These are phyloP conservation scores for Trichoderma simmonsii DNA, from an alignment of 2,329 filamentous ascomycete species.

Conservation along the genomic window DNA sequence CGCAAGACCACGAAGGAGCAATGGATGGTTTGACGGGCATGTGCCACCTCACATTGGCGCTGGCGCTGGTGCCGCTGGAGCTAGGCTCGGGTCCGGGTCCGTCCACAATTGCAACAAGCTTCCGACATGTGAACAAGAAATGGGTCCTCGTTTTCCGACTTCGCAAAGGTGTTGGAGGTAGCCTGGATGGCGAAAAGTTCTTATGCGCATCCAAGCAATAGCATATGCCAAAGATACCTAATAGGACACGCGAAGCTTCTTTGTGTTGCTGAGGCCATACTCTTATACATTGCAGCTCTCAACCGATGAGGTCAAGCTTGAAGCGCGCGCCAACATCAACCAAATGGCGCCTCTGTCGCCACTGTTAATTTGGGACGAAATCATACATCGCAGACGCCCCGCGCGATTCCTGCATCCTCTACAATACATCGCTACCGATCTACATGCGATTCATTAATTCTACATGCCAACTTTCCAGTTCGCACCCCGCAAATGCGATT, in stretches of 20 bases:
- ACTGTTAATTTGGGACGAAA: not conserved
- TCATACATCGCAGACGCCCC: not conserved
- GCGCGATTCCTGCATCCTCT: not conserved
- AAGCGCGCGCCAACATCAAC: not conserved
- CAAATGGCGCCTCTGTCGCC: no score
- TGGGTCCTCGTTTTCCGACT: conserved; percentile 25
- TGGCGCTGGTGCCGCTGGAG: no score
- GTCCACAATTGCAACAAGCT: conserved; percentile 23
- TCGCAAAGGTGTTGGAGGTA: conserved; percentile 24
- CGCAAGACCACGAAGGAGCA: conserved; percentile 23
- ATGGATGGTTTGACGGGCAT: not conserved
- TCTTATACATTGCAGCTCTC: not conserved
- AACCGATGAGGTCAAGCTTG: not conserved
- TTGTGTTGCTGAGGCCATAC: not conserved
- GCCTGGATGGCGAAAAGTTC: not conserved
- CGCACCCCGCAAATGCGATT: not conserved
- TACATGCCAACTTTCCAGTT: not conserved
- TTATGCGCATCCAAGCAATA: not conserved
- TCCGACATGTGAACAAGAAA: conserved; percentile 24
- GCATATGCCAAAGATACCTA: not conserved
- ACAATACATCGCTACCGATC: not conserved
- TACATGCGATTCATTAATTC: not conserved
- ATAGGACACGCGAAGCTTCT: not conserved
- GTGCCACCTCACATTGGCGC: not conserved
- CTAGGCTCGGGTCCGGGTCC: no score